Conservation (phyloP, 495 filamentous ascomycete genomes). For the Neurospora pannonica region DNA sequence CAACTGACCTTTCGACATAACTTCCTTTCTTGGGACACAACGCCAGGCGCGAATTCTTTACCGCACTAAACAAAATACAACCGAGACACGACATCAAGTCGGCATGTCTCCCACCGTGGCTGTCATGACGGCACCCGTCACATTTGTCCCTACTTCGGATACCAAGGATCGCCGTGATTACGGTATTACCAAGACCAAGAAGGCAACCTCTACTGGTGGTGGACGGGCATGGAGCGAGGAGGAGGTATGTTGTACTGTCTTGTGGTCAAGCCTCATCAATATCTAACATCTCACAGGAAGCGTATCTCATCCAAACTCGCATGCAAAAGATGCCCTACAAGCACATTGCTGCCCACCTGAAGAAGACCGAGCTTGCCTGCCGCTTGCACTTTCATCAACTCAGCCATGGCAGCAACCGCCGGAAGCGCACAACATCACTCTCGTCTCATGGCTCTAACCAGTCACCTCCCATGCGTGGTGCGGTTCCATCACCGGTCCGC, state of each 20-base stretch:
- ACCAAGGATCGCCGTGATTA: constrained; percentile 43
- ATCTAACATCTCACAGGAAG: constrained; percentile 45
- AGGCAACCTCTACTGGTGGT: constrained; percentile 57
- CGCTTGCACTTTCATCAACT: constrained; percentile 78
- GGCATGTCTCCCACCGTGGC: constrained; percentile 41
- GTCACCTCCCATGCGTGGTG: constrained; percentile 36
- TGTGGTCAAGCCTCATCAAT: neutral
- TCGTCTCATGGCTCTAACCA: constrained; percentile 43
- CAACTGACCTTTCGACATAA: constrained; percentile 7
- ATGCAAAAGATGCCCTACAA: constrained; percentile 84
- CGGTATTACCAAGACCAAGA: constrained; percentile 50
- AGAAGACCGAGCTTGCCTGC: constrained; percentile 79
- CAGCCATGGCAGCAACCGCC: constrained; percentile 68
- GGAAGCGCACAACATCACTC: constrained; percentile 55
- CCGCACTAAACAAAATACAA: constrained; percentile 5
- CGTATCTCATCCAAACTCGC: constrained; percentile 75
- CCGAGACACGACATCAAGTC: constrained; percentile 4
- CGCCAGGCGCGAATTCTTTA: constrained; percentile 19
- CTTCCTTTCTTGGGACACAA: constrained; percentile 23
- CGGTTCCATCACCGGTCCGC: constrained; percentile 38
- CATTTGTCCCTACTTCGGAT: constrained; percentile 39
- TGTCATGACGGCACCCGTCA: constrained; percentile 30
- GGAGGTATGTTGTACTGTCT: constrained; percentile 44
- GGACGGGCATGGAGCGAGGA: constrained; percentile 71
- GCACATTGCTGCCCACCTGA: constrained; percentile 72